These are phyloP conservation scores for Nissolia schottii DNA, from an alignment of 306 rosid genomes.

Conservation along the genomic window DNA sequence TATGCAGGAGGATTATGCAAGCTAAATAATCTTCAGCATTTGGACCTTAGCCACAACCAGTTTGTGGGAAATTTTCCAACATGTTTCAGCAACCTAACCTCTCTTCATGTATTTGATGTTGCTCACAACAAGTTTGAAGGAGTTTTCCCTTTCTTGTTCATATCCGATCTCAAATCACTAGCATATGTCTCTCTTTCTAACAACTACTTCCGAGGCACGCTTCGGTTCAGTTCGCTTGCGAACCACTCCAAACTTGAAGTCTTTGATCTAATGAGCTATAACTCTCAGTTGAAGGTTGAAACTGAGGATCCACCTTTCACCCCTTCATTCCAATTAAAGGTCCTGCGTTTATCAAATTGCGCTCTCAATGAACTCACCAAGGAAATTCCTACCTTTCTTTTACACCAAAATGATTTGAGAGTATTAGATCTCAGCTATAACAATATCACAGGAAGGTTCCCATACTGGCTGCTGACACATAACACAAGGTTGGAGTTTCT, in stretches of 20 bases:
- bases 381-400: conserved; percentile 15
- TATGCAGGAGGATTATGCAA: conserved; percentile 3
- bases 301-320: conserved; percentile 15
- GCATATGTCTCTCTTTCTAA: background rate
- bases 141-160: background rate
- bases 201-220: conserved; percentile 12
- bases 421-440: background rate
- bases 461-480: conserved; percentile 12
- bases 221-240: background rate
- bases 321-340: conserved; percentile 19
- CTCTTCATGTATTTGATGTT: conserved; percentile 12
- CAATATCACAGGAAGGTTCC: conserved; percentile 5
- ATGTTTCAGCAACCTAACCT: conserved; percentile 5
- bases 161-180: background rate
- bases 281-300: conserved; percentile 9
- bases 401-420: background rate
- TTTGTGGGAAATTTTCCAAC: background rate
- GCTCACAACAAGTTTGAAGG: background rate
- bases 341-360: background rate
- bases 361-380: background rate
- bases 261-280: background rate
- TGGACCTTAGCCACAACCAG: conserved; percentile 5
- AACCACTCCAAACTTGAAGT: conserved; percentile 14
- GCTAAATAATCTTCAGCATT: background rate
- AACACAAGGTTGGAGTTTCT: conserved; percentile 7